phyloP scores from a whole-genome alignment of 2,329 filamentous ascomycete genomes.

The Bipolaris sorokiniana region DNA sequence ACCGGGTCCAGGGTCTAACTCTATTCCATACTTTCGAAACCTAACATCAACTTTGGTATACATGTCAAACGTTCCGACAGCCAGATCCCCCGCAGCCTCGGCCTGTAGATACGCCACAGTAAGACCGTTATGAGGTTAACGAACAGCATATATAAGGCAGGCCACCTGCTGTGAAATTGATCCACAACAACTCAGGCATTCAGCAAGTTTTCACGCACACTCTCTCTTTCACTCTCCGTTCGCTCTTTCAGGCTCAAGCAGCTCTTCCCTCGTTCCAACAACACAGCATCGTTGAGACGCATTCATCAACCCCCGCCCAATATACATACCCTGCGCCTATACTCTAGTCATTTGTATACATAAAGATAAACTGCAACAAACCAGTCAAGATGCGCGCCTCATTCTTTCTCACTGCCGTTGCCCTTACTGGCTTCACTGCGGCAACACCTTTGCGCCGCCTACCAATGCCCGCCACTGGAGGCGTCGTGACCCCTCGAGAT shows the following conservation, averaged over 20 bases:
- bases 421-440: slow-evolving; percentile 32
- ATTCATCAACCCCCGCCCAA: not conserved
- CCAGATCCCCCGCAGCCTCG: slow-evolving; percentile 19
- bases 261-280: slow-evolving; percentile 26
- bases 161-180: slow-evolving; percentile 10
- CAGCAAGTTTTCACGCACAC: slow-evolving; percentile 13
- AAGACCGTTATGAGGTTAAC: not conserved
- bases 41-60: slow-evolving; percentile 18
- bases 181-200: slow-evolving; percentile 3
- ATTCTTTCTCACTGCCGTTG: slow-evolving; percentile 25
- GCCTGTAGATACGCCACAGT: slow-evolving; percentile 9
- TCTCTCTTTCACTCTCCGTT: slow-evolving; percentile 18
- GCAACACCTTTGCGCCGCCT: slow-evolving; percentile 29
- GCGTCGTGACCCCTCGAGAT: slow-evolving; percentile 23
- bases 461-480: slow-evolving; percentile 12
- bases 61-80: slow-evolving; percentile 19
- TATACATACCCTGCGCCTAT: not conserved
- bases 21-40: slow-evolving; percentile 1
- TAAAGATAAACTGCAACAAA: not conserved
- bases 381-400: slow-evolving; percentile 33
- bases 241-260: slow-evolving; percentile 42
- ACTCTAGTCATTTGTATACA: slow-evolving; percentile 3
- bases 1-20: slow-evolving; percentile 8
- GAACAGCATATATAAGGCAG: slow-evolving; percentile 18
- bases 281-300: slow-evolving; percentile 11